Base-by-base conservation (phyloP, 768 basidiomycete species). In the Auriscalpium orientale region DNA sequence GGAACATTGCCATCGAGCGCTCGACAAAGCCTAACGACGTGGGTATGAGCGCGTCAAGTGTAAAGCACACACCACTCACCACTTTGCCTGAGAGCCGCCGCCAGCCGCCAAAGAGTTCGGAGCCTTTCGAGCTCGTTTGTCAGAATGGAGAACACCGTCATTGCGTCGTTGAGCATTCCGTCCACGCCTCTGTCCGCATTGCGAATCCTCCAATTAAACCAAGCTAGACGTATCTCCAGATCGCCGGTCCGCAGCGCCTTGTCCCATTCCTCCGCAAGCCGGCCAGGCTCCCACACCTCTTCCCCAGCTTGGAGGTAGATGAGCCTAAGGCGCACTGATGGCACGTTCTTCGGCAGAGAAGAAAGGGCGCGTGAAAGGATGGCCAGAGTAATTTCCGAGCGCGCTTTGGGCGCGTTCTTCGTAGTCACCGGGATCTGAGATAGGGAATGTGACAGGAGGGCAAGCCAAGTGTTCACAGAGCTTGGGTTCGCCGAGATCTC, bases 171-270 rank as follows among this genome's bases (percentile, higher is more conserved):
- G 3, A 84, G 67, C 5, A 87, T 63, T 7, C 75, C 77, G 40
- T 82, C 76, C 33, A 89, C 65, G 2, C 82, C 80, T 43, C 70
- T 68, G 43, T 59, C 70, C 15, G 71, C 71, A 38, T 62, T 76
- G 44, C 82, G 72, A 36, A 88, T 79, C 56, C 78, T 76, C 87
- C 87, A 91, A 59, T 87, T 85, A 3, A 91, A 64, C 88, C 89
- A 92, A 60, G 85, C 85, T 71, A 91, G 78, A 80, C 83, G 87
- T 22, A 91, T 74, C 38, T 83, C 79, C 28, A 76, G 67, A 37
- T 76, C 79, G 33, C 79, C 76, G 4, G 79, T 62, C 51, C 68
- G 63, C 40, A 90, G 66, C 2, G 85, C 82, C 18, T 76, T 73
- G 54, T 88, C 84, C 91, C 91, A 93, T 62, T 90, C 87, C 3